Percentiles rank a stretch among this genome's conserved stretches.
Conservation (phyloP, 2,329 filamentous ascomycete genomes). For the Tolypocladium tundrense region DNA sequence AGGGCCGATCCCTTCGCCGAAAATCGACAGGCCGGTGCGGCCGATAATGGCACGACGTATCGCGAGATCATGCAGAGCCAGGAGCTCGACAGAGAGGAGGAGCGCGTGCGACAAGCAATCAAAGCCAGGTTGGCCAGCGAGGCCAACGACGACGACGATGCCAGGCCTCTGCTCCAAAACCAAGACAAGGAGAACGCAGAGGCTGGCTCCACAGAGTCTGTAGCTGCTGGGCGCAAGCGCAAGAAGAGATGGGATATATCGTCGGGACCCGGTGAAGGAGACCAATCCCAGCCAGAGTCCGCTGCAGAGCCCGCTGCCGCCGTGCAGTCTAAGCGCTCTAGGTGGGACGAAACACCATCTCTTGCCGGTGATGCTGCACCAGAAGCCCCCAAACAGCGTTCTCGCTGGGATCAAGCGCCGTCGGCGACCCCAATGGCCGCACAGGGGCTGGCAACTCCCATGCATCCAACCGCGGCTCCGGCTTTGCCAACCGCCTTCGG, state of each 20-base stretch:
- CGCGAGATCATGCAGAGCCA: constrained; percentile 83
- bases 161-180: constrained; percentile 66
- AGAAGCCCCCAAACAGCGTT: constrained; percentile 62
- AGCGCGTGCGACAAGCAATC: constrained; percentile 71
- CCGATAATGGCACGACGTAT: constrained; percentile 70
- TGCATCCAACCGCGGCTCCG: constrained; percentile 56
- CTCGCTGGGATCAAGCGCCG: constrained; percentile 87
- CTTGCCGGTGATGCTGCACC: constrained; percentile 39
- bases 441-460: constrained; percentile 66
- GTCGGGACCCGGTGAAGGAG: constrained; percentile 44
- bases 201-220: constrained; percentile 54
- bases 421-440: constrained; percentile 66
- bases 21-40: constrained; percentile 56
- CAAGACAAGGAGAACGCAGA: constrained; percentile 66
- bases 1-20: constrained; percentile 77
- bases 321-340: constrained; percentile 61
- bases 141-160: constrained; percentile 49
- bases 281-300: constrained; percentile 36
- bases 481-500: constrained; percentile 57
- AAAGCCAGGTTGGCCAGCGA: constrained; percentile 58
- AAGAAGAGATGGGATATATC: constrained; percentile 92
- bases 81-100: constrained; percentile 88
- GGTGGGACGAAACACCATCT: constrained; percentile 78
- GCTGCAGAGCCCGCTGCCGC: constrained; percentile 39
- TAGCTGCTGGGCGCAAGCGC: constrained; percentile 59